phyloP scores from a whole-genome alignment of 805 yeast genomes.

The Candida xiaguanensis region DNA sequence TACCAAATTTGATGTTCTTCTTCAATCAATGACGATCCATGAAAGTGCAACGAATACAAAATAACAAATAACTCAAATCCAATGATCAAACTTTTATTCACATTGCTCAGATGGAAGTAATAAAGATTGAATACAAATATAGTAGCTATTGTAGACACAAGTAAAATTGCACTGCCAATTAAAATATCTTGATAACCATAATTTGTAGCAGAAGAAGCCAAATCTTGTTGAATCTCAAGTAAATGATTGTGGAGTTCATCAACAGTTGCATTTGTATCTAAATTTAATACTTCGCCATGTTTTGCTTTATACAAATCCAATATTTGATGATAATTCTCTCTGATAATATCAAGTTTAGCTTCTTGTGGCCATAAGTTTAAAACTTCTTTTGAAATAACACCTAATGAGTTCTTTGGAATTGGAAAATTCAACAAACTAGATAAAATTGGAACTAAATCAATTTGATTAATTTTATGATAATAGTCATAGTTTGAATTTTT shows the following conservation, averaged over 20 bases:
- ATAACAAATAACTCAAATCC: slow-evolving; percentile 40
- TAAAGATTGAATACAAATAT: slow-evolving; percentile 17
- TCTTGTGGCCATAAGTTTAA: slow-evolving; percentile 46
- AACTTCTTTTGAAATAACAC: slow-evolving; percentile 60
- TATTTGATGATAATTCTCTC: slow-evolving; percentile 59
- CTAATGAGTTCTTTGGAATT: slow-evolving; percentile 71
- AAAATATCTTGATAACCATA: slow-evolving; percentile 56
- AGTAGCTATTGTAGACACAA: slow-evolving; percentile 25
- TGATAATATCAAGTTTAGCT: slow-evolving; percentile 33
- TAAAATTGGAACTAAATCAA: slow-evolving; percentile 71
- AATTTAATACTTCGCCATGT: slow-evolving; percentile 17
- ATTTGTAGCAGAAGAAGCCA: slow-evolving; percentile 65
- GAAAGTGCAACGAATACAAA: slow-evolving; percentile 63
- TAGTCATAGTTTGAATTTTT: slow-evolving; percentile 47
- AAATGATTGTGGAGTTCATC: slow-evolving; percentile 32
- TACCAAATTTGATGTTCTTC: slow-evolving; percentile 98
- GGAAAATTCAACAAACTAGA: slow-evolving; percentile 59
- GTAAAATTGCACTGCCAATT: slow-evolving; percentile 25
- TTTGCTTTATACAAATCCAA: slow-evolving; percentile 44
- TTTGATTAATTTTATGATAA: slow-evolving; percentile 54
- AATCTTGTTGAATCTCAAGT: slow-evolving; percentile 41
- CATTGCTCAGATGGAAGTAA: slow-evolving; percentile 12
- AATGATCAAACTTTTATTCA: slow-evolving; percentile 13
- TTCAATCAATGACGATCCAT: slow-evolving; percentile 75
- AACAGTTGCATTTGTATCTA: slow-evolving; percentile 6